These are phyloP conservation scores for Grigorovia yakushimaensis DNA, from an alignment of 805 yeast genomes.

Conservation along the genomic window DNA sequence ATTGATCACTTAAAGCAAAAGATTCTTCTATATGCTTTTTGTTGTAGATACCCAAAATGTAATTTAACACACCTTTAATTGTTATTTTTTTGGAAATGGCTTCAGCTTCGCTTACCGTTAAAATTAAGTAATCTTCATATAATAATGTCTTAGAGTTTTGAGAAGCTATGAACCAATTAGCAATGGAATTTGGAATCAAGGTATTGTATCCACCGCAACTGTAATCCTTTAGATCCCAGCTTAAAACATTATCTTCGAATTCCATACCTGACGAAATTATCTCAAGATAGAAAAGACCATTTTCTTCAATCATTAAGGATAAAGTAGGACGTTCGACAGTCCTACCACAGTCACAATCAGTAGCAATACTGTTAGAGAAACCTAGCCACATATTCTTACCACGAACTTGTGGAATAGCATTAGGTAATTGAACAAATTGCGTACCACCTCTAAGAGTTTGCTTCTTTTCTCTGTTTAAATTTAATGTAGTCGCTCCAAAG, in stretches of 20 bases:
- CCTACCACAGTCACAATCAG: slow-evolving; percentile 7
- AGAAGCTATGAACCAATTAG: slow-evolving; percentile 12
- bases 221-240: slow-evolving; percentile 6
- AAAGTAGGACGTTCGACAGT: slow-evolving; percentile 8
- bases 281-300: slow-evolving; percentile 9
- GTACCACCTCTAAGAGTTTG: slow-evolving; percentile 10
- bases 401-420: slow-evolving; percentile 5
- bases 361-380: slow-evolving; percentile 7
- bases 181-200: slow-evolving; percentile 12
- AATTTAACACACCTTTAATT: slow-evolving; percentile 31
- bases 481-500: slow-evolving; percentile 5
- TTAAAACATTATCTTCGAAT: slow-evolving; percentile 6
- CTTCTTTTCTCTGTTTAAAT: slow-evolving; percentile 5
- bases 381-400: slow-evolving; percentile 10
- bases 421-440: slow-evolving; percentile 9
- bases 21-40: slow-evolving; percentile 8
- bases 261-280: slow-evolving; percentile 6
- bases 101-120: slow-evolving; percentile 32
- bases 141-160: slow-evolving; percentile 8
- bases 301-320: slow-evolving; percentile 5
- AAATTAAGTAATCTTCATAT: slow-evolving; percentile 30
- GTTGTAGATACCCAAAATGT: slow-evolving; percentile 27
- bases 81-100: slow-evolving; percentile 28
- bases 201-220: slow-evolving; percentile 6
- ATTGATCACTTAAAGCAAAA: not conserved